A percentile compares a stretch with the other conserved stretches of the same genome.
phyloP scores from a whole-genome alignment of 2,329 filamentous ascomycete species.

The Orbilia oligospora region DNA sequence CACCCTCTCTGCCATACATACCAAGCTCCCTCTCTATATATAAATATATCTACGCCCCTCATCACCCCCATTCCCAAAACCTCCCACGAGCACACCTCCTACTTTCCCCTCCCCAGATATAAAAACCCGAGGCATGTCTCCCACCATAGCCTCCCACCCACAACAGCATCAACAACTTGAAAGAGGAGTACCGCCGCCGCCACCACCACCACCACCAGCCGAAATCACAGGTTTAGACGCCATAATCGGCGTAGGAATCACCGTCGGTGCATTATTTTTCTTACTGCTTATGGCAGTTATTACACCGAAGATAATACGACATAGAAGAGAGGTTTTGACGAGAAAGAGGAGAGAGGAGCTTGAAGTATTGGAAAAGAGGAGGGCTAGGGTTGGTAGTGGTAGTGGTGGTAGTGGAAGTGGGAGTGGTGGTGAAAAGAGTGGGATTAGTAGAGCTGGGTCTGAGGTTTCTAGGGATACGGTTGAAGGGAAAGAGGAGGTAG shows the following conservation, averaged over 20 bases:
- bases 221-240: conserved; percentile 40
- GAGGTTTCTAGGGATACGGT: background rate
- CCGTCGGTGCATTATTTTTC: conserved; percentile 28
- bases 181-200: too few species aligned
- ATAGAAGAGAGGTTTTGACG: background rate
- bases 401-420: too few species aligned
- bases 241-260: conserved; percentile 32
- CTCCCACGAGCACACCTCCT: too few species aligned
- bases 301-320: conserved; percentile 36
- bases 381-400: background rate
- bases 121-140: background rate
- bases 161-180: background rate
- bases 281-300: conserved; percentile 20
- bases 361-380: background rate
- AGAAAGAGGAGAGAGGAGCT: background rate
- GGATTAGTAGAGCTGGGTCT: background rate
- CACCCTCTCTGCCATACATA: too few species aligned
- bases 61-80: too few species aligned
- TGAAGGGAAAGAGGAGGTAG: background rate
- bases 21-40: too few species aligned
- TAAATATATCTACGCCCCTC: too few species aligned
- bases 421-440: background rate
- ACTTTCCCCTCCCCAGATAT: too few species aligned
- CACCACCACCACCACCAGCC: too few species aligned
- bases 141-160: background rate